These are phyloP conservation scores for Ceratopteris richardii DNA, from an alignment of 75 land plant species.

Conservation along the genomic window DNA sequence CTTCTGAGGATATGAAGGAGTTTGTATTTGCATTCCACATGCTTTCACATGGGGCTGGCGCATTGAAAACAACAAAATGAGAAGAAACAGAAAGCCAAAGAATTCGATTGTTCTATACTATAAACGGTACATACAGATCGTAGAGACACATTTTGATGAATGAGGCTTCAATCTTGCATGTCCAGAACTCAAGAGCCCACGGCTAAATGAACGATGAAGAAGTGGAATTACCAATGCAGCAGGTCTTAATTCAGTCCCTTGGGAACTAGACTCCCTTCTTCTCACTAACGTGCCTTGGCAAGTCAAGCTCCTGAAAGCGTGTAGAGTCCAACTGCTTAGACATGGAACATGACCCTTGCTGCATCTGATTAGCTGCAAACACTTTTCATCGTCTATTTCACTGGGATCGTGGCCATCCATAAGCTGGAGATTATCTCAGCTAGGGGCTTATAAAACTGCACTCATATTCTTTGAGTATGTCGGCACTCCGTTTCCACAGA, in stretches of 20 bases:
- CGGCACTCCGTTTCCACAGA: too few species aligned
- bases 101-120: too few species aligned
- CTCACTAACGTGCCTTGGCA: neutral
- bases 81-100: too few species aligned
- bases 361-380: neutral
- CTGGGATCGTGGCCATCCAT: slow-evolving; percentile 2
- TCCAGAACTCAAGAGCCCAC: neutral
- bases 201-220: slow-evolving; percentile 2
- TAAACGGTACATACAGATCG: neutral
- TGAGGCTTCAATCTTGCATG: neutral
- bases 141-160: neutral
- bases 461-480: too few species aligned
- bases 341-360: neutral
- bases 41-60: too few species aligned
- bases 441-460: too few species aligned
- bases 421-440: too few species aligned
- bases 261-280: neutral
- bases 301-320: slow-evolving; percentile 1
- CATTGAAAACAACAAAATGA: too few species aligned
- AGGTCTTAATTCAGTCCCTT: neutral
- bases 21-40: too few species aligned
- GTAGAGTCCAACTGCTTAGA: neutral
- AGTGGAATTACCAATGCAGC: neutral
- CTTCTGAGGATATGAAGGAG: too few species aligned
- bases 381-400: neutral